Evolutionary conservation across 2,329 filamentous ascomycete species (phyloP).

Genomic region (Colletotrichum gigasporum): DNA sequence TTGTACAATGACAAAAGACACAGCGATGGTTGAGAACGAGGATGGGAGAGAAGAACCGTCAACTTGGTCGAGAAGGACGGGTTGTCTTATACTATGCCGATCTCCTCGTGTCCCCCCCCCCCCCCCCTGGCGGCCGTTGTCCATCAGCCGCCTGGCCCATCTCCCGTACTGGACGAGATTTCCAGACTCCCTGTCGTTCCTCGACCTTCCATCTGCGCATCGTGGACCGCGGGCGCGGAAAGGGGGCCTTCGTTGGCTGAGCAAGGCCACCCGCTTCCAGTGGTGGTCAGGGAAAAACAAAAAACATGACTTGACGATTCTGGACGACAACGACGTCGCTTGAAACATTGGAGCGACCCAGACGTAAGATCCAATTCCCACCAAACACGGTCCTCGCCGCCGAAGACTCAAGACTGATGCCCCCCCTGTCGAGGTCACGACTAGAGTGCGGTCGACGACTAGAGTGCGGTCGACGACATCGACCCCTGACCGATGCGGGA

Average conservation of each 20-base stretch:
- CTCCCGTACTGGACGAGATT: background rate
- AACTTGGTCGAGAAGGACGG: background rate
- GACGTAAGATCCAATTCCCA: background rate
- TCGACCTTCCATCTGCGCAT: background rate
- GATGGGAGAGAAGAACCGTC: background rate
- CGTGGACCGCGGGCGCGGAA: background rate
- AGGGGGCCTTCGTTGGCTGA: constrained; percentile 1
- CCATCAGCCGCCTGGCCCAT: background rate
- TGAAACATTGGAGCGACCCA: constrained; percentile 9
- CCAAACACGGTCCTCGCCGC: background rate
- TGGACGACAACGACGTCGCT: constrained; percentile 9
- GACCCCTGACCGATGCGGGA: constrained; percentile 11
- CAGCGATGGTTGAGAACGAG: constrained; percentile 24
- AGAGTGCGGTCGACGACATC: constrained; percentile 26
- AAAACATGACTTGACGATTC: background rate
- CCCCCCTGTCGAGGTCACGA: constrained; percentile 2
- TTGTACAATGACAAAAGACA: constrained; percentile 28
- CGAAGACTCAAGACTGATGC: too few relatives aligned
- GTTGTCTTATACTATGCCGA: constrained; percentile 27
- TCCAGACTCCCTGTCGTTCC: background rate
- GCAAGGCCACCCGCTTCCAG: background rate
- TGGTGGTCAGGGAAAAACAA: background rate
- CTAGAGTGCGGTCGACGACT: constrained; percentile 18
- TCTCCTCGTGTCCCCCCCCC: background rate
- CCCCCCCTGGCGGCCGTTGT: background rate